Percentiles rank a stretch among this genome's conserved stretches.
Conservation (phyloP, 2,329 filamentous ascomycete species). For the Aspergillus pseudoterreus region DNA sequence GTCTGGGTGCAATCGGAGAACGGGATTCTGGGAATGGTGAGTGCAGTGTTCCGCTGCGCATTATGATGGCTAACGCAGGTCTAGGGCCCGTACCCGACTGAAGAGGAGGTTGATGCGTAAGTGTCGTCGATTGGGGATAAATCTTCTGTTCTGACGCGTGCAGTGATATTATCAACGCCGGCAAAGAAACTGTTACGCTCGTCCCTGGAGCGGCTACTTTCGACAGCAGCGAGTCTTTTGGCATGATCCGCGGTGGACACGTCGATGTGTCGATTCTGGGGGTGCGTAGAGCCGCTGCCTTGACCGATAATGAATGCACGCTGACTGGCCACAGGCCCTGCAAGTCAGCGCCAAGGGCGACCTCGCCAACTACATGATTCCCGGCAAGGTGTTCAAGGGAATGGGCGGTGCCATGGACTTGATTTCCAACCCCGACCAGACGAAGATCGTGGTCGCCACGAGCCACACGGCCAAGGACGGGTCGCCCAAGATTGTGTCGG, state of each 20-base stretch:
- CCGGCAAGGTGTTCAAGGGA: slow-evolving; percentile 79
- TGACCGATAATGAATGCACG: background rate
- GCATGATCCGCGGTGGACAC: slow-evolving; percentile 82
- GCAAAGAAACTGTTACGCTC: slow-evolving; percentile 82
- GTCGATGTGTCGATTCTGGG: slow-evolving; percentile 82
- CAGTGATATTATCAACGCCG: slow-evolving; percentile 76
- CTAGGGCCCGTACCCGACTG: slow-evolving; percentile 68
- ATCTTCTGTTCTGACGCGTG: background rate
- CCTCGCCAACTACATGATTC: slow-evolving; percentile 86
- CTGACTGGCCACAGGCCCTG: slow-evolving; percentile 48
- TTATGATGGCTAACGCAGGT: slow-evolving; percentile 1
- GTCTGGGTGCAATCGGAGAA: slow-evolving; percentile 88
- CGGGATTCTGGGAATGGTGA: slow-evolving; percentile 70
- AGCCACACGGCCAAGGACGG: slow-evolving; percentile 69
- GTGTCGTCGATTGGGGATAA: slow-evolving; percentile 3
- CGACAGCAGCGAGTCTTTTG: slow-evolving; percentile 76
- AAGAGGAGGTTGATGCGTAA: slow-evolving; percentile 64
- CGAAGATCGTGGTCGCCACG: slow-evolving; percentile 69
- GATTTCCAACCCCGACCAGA: slow-evolving; percentile 66
- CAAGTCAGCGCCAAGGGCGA: slow-evolving; percentile 77
- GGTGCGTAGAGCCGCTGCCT: slow-evolving; percentile 28
- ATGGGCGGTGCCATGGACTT: slow-evolving; percentile 79
- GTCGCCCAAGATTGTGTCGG: slow-evolving; percentile 62
- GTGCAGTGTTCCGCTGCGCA: background rate
- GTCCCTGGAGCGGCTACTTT: slow-evolving; percentile 73